Conservation (phyloP, 2,329 filamentous ascomycete species). For the Chaetomium sp. region DNA sequence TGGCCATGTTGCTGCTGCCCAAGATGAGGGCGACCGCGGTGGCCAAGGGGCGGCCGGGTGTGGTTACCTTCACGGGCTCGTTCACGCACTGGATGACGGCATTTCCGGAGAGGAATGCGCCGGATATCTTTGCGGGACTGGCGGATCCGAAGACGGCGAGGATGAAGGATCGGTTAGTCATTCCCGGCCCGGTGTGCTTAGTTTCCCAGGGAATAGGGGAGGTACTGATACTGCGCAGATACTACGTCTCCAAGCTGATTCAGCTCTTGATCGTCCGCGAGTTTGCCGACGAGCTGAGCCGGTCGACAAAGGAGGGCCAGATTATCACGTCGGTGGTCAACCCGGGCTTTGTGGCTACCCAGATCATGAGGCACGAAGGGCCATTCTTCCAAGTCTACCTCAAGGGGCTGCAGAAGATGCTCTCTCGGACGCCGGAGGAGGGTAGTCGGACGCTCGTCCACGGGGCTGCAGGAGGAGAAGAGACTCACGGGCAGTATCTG, state of each 20-base stretch:
- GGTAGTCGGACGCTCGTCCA: slow-evolving; percentile 16
- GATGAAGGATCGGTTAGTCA: slow-evolving; percentile 20
- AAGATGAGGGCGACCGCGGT: slow-evolving; percentile 49
- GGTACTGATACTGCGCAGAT: slow-evolving; percentile 12
- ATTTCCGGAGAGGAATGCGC: slow-evolving; percentile 21
- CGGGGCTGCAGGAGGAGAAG: slow-evolving; percentile 15
- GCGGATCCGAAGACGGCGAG: neutral
- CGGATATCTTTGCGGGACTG: slow-evolving; percentile 20
- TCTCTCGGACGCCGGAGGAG: neutral
- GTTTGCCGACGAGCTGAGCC: slow-evolving; percentile 22
- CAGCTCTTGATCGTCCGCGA: slow-evolving; percentile 23
- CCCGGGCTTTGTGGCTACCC: slow-evolving; percentile 25
- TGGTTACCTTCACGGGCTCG: slow-evolving; percentile 10
- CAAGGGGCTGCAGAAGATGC: slow-evolving; percentile 5
- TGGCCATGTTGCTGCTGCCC: slow-evolving; percentile 53
- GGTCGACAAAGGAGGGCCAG: slow-evolving; percentile 20
- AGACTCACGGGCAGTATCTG: slow-evolving; percentile 26
- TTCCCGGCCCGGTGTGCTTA: neutral
- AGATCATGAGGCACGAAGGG: slow-evolving; percentile 23
- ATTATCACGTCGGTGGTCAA: slow-evolving; percentile 22
- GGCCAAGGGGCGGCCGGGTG: neutral
- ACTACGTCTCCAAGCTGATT: slow-evolving; percentile 29
- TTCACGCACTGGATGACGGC: slow-evolving; percentile 26
- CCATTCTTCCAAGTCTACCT: slow-evolving; percentile 11
- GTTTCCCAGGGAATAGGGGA: neutral